Percentiles rank a stretch among this genome's conserved stretches.
Conservation (phyloP, 345 rosid species). For the Gossypium sturtianum region DNA sequence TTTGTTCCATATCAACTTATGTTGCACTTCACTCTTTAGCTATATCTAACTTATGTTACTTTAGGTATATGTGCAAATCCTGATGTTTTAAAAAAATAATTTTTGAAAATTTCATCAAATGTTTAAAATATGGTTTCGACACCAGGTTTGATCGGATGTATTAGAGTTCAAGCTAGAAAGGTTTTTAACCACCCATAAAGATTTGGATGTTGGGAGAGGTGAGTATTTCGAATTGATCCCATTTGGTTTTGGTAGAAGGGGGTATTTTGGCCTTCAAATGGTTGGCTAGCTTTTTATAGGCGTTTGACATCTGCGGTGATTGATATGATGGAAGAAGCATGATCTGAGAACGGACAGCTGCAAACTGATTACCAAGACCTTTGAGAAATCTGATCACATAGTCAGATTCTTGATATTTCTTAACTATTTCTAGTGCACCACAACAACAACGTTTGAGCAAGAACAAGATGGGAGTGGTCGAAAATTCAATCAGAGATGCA, state of each 20-base stretch:
- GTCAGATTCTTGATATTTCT: too few species aligned
- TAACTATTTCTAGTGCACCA: too few species aligned
- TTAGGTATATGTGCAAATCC: too few species aligned
- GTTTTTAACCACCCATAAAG: background rate
- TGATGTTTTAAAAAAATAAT: too few species aligned
- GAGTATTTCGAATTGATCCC: background rate
- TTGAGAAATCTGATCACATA: background rate
- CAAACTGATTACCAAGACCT: background rate
- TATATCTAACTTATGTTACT: too few species aligned
- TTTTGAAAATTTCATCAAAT: too few species aligned
- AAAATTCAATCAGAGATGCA: too few species aligned
- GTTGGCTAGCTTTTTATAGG: constrained; percentile 6
- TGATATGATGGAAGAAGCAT: constrained; percentile 7
- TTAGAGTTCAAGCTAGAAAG: constrained; percentile 9
- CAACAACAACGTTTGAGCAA: too few species aligned
- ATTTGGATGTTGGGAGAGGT: background rate
- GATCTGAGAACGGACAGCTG: background rate
- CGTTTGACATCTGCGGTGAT: background rate
- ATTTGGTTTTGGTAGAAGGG: constrained; percentile 7
- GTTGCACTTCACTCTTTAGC: too few species aligned
- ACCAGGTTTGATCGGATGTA: constrained; percentile 1
- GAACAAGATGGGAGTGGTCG: too few species aligned
- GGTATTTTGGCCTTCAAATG: constrained; percentile 1
- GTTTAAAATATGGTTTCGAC: too few species aligned
- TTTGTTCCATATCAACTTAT: too few species aligned